These are phyloP conservation scores for Trypanosoma brucei DNA, from an alignment of 208 protist species.

Conservation along the genomic window DNA sequence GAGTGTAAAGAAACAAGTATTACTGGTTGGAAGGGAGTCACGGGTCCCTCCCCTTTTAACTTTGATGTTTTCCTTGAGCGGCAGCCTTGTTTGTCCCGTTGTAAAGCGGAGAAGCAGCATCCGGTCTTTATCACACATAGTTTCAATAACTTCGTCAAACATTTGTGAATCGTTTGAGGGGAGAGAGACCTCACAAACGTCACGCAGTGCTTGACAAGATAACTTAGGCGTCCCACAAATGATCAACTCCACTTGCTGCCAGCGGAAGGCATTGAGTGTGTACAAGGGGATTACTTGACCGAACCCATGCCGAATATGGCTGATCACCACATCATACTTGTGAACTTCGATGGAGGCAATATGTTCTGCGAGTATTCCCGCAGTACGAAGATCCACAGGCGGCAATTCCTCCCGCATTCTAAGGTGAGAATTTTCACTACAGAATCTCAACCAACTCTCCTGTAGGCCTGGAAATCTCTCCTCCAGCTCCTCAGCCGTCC, in stretches of 20 bases:
- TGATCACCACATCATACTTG: conserved; percentile 60
- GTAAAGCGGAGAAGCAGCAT: conserved; percentile 83
- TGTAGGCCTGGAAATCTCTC: conserved; percentile 75
- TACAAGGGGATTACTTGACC: conserved; percentile 77
- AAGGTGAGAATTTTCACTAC: conserved; percentile 39
- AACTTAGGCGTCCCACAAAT: conserved; percentile 81
- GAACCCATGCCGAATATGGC: conserved; percentile 77
- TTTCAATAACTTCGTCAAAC: conserved; percentile 69
- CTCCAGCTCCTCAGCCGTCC: conserved; percentile 71
- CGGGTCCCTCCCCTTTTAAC: conserved; percentile 64
- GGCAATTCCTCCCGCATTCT: conserved; percentile 38
- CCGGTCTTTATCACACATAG: conserved; percentile 84
- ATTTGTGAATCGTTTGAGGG: conserved; percentile 40
- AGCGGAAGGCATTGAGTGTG: conserved; percentile 79
- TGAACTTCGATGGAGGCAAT: conserved; percentile 61
- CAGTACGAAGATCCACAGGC: conserved; percentile 35
- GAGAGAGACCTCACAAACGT: conserved; percentile 73
- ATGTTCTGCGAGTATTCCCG: conserved; percentile 50
- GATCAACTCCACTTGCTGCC: conserved; percentile 75
- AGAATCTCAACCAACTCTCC: conserved; percentile 38
- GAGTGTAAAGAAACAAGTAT: conserved; percentile 95
- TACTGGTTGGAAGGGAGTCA: conserved; percentile 85
- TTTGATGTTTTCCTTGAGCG: conserved; percentile 81
- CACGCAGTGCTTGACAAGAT: conserved; percentile 66
- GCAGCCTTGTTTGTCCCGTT: conserved; percentile 83